Evolutionary conservation across 305 asterid genomes (phyloP), one percentile per base, ranked within the genome.

Genomic region (Fraxinus velutina): DNA sequence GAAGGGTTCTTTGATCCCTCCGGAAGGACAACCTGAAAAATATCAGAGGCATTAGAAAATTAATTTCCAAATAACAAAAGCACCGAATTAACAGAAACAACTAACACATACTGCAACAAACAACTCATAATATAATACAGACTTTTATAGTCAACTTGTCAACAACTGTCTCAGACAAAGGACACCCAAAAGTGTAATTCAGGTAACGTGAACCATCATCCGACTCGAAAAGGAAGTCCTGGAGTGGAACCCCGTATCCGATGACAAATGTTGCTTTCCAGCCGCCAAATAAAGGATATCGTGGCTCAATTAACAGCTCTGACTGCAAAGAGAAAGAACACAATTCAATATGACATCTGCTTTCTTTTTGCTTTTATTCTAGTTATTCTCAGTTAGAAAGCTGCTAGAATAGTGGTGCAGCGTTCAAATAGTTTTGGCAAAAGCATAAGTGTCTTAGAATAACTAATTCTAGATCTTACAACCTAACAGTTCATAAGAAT

Each of bases 271-370:
- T 92, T 81, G 99, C 88, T 92, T 93, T 96, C 99, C 99, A 96
- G 83, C 99, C 99, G 70, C 99, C 99, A 89, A 96, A 90, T 87
- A 96, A 83, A 80, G 99, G 99, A 86, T 96, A 96, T 19, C 98
- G 93, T 60, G 99, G 99, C 86, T 94, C 97, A 77, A 96, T 92
- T 68, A 93, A 85, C 87, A 96, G 85, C 89, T 96, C 99, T 3
- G 99, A 93, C 98, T 93, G 96, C 90, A 88, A 62, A 76, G 62
- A 71, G 75, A 30, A 81, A 78, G 37, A 80, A 71, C 19, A 78
- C 29, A 73, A 80, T 78, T 83, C 44, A 82, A 78, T 36, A 80
- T 44, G 27, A 1, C 42, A 71, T 37, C 34, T 36, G 22, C n/a
- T 79, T 44, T 5, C 36, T 0, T 24, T 44, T 44, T 47, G 1